A percentile compares a stretch with the other conserved stretches of the same genome.
Evolutionary conservation across 2,329 filamentous ascomycete species (phyloP).

Genomic region (Cladophialophora carrionii): DNA sequence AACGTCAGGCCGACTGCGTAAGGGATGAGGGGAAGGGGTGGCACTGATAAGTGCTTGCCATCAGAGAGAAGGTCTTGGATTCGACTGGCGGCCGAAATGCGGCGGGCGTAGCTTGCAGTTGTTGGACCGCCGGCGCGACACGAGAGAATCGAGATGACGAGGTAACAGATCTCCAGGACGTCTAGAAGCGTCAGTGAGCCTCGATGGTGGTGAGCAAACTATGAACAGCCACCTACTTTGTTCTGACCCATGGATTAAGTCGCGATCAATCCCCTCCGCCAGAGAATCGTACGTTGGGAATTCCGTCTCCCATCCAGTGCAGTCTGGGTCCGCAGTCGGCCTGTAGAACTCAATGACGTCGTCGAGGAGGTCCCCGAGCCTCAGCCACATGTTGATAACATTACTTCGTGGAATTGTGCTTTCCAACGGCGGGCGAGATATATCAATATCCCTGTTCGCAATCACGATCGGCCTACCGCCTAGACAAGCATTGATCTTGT

Average conservation of each 20-base stretch:
- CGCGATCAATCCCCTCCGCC: slow-evolving; percentile 28
- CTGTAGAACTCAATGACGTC: slow-evolving; percentile 48
- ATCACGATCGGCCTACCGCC: slow-evolving; percentile 48
- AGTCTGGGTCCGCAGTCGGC: slow-evolving; percentile 42
- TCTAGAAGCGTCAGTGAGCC: slow-evolving; percentile 40
- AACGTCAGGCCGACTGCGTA: slow-evolving; percentile 61
- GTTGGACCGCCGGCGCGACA: slow-evolving; percentile 57
- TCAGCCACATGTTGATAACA: slow-evolving; percentile 47
- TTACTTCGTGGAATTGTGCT: slow-evolving; percentile 23
- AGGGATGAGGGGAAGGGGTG: slow-evolving; percentile 59
- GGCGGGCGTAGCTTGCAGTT: slow-evolving; percentile 57
- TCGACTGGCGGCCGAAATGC: slow-evolving; percentile 59
- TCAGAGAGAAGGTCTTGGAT: slow-evolving; percentile 54
- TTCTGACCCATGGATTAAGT: slow-evolving; percentile 16
- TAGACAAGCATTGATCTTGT: slow-evolving; percentile 49
- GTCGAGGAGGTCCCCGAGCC: slow-evolving; percentile 45
- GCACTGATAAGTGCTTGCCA: slow-evolving; percentile 41
- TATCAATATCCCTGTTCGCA: slow-evolving; percentile 48
- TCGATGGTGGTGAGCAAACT: background rate
- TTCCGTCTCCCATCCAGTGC: slow-evolving; percentile 46
- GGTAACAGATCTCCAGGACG: slow-evolving; percentile 60
- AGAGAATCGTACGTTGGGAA: slow-evolving; percentile 45
- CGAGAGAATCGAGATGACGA: slow-evolving; percentile 60
- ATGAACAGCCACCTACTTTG: slow-evolving; percentile 27
- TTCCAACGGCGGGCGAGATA: slow-evolving; percentile 40